Evolutionary conservation across 1,284 basidiomycete genomes (phyloP), one percentile per base, ranked within the genome.

Genomic region (Ceratobasidium sp.): DNA sequence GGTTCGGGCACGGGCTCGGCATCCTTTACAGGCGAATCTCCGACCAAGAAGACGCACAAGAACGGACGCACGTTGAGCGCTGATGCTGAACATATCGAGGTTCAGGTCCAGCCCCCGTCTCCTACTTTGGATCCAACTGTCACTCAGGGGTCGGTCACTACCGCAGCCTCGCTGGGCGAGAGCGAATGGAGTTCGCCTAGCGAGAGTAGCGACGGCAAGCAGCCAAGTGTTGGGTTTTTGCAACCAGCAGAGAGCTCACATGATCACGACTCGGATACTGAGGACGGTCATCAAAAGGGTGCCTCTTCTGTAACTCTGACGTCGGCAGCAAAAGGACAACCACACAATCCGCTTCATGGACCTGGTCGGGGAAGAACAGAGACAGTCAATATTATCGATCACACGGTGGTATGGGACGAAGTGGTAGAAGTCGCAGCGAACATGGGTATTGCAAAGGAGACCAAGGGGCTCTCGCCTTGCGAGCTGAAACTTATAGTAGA

Each of bases 401-500:
- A 77, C 58, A 65, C 74, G 12, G 76, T 74, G 16, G 46, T 32
- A 1, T 77, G 72, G 74, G 72, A 75, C 39, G 83, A 87, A 64
- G 80, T 82, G 0, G 81, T 92, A 28, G 83, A 85, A 57, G 83
- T 88, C 9, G 81, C 86, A 8, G 83, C 91, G 26, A 86, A 89
- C 77, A 86, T 92, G 81, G 85, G 86, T 73, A 83, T 92, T 4
- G 84, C 87, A 39, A 72, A 72, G 36, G 76, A 78, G 18, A 71
- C 76, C 32, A 74, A 74, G 28, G 82, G 83, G 39, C 82, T 92
- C 3, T 81, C 86, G 9, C 83, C 88, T 3, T 87, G 83, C 77
- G 85, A 86, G 30, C 83, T 91, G 73, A 91, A 89, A 79, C 83
- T 92, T 10, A 83, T 87, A 39, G 84, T 92, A 39, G 85, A 88